Conservation (phyloP, 306 rosid species). For the Ziziphus jujuba region DNA sequence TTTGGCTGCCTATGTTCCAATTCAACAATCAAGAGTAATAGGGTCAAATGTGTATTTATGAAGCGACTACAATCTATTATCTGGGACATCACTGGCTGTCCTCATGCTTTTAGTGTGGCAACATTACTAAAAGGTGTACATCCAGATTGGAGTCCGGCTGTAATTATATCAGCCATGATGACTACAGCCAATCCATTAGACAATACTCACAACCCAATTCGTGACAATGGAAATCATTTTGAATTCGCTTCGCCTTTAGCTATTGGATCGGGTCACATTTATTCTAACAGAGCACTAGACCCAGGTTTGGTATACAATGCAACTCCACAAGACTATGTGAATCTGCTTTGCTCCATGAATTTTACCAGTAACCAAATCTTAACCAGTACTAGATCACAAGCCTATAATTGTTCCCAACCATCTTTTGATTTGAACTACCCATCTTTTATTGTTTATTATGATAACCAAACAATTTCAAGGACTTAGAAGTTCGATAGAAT, state of each 20-base stretch:
- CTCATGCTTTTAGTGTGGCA: constrained; percentile 44
- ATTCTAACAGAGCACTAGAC: too few species aligned
- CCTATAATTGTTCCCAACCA: constrained; percentile 38
- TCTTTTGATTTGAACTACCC: constrained; percentile 52
- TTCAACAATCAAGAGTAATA: not conserved
- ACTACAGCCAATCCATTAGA: too few species aligned
- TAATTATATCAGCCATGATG: too few species aligned
- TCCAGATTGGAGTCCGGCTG: too few species aligned
- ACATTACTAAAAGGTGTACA: too few species aligned
- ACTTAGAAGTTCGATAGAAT: constrained; percentile 32
- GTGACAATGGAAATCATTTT: too few species aligned
- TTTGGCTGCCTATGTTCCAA: constrained; percentile 47
- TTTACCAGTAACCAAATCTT: constrained; percentile 33
- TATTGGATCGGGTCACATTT: too few species aligned
- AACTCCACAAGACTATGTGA: constrained; percentile 26
- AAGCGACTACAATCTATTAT: constrained; percentile 30
- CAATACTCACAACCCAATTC: too few species aligned
- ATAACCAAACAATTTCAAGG: constrained; percentile 1
- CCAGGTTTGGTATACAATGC: too few species aligned
- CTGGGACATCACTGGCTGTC: constrained; percentile 68
- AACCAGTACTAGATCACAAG: constrained; percentile 33
- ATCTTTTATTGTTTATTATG: constrained; percentile 35
- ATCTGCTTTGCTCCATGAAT: constrained; percentile 39
- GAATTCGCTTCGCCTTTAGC: too few species aligned
- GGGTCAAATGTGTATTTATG: constrained; percentile 26